Evolutionary conservation across 495 filamentous ascomycete species (phyloP), one percentile per base, ranked within the genome.

Genomic region (Talaromyces proteolyticus): DNA sequence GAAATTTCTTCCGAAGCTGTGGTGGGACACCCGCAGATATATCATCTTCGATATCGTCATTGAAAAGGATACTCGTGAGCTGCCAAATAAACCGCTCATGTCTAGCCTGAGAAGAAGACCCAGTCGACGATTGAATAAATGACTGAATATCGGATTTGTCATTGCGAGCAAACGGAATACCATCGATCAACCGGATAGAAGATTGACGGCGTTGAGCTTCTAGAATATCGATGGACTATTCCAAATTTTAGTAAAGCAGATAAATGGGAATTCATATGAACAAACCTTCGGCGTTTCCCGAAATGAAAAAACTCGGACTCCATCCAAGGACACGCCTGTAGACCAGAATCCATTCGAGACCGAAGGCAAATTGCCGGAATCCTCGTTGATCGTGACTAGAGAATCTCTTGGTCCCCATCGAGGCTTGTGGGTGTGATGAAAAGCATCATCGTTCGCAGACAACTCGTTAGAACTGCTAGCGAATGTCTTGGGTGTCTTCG

Each of bases 31-130:
- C 66, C 1, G 62, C 69, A 3, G 70, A 72, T 24, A 70, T 69
- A 16, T 74, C 69, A 42, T 72, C 63, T 34, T 77, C 67, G 6
- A 75, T 63, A 6, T 78, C 63, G 14, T 86, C 79, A 52, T 96
- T 91, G 60, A 93, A 97, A 17, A 98, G 77, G 23, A 96, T 78
- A 44, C 85, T 83, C n/a, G 88, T 86, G 47, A 96, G 75, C 41
- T 68, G 64, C 72, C 72, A 75, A 3, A 69, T 54, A 53, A 72
- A 26, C 51, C 67, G 59, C 54, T 75, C 71, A 42, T 65, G 56
- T 17, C 67, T 60, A 6, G 59, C 58, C 23, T 55, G 53, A 22
- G 10, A 16, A 4, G 52, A 44, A 21, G 56, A 51, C 47, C 47
- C 54, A 17, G 61, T 56, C 0, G 60, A 54, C 47, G 65, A 55